phyloP scores from a whole-genome alignment of 495 filamentous ascomycete species.

The Hypomontagnella submonticulosa region DNA sequence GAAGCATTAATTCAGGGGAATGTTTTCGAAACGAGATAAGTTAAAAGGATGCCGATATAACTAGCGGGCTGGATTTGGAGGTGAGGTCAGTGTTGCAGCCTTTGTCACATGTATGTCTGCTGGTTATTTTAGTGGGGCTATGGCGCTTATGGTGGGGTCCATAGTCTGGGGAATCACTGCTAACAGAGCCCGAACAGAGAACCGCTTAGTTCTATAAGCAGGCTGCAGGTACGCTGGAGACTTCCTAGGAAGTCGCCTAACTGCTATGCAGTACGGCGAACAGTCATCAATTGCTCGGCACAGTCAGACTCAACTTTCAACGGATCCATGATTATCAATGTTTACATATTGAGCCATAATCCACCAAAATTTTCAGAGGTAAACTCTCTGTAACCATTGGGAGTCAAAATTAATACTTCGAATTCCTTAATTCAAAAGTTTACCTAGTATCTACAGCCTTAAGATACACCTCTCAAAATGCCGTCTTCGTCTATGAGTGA shows the following conservation, averaged over 20 bases:
- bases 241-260: too few species aligned
- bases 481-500: slow-evolving; percentile 43
- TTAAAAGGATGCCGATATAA: slow-evolving; percentile 17
- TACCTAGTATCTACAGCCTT: not conserved
- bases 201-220: not conserved
- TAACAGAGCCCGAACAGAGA: not conserved
- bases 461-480: slow-evolving; percentile 34
- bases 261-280: too few species aligned
- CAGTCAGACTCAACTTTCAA: too few species aligned
- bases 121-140: slow-evolving; percentile 12
- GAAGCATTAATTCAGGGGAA: slow-evolving; percentile 6
- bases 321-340: too few species aligned
- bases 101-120: slow-evolving; percentile 33
- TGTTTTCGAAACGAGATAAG: slow-evolving; percentile 17
- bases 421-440: not conserved
- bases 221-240: too few species aligned
- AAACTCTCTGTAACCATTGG: too few species aligned
- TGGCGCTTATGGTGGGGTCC: slow-evolving; percentile 23
- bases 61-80: slow-evolving; percentile 12
- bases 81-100: slow-evolving; percentile 38
- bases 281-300: too few species aligned
- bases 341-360: too few species aligned
- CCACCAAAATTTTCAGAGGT: too few species aligned
- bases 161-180: slow-evolving; percentile 25
- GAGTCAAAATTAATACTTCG: not conserved